Percentiles rank a stretch among this genome's conserved stretches.
Evolutionary conservation across 2,329 filamentous ascomycete species (phyloP).

Genomic region (Ascochyta viciae-villosae): DNA sequence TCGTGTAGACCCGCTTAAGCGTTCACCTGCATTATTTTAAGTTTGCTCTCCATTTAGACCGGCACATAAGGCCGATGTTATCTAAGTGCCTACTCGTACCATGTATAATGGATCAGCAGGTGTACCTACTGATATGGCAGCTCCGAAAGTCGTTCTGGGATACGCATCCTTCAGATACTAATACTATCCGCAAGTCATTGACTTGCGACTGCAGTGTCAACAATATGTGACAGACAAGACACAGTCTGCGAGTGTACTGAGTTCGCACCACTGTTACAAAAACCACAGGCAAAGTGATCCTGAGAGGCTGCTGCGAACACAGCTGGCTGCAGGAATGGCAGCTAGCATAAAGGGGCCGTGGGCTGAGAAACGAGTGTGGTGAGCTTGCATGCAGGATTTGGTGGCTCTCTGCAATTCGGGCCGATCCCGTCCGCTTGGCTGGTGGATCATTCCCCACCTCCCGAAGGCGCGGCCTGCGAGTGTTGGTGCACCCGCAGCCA

Average conservation of each 20-base stretch:
- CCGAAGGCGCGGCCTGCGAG: background rate
- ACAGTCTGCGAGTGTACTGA: background rate
- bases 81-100: background rate
- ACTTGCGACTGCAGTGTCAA: background rate
- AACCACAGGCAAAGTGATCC: too few relatives aligned
- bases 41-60: background rate
- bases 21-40: background rate
- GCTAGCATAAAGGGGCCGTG: background rate
- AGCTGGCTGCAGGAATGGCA: background rate
- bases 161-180: background rate
- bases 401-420: conserved; percentile 2
- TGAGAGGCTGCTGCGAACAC: background rate
- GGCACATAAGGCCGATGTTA: too few relatives aligned
- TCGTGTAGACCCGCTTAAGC: too few relatives aligned
- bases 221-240: background rate
- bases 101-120: background rate
- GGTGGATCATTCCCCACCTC: background rate
- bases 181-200: background rate
- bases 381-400: background rate
- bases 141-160: background rate
- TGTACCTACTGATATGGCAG: background rate
- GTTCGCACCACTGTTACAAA: background rate
- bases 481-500: background rate
- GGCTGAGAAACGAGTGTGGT: background rate
- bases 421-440: background rate